Conservation (phyloP, 2,329 filamentous ascomycete genomes). For the Allantophomopsis lycopodina region DNA sequence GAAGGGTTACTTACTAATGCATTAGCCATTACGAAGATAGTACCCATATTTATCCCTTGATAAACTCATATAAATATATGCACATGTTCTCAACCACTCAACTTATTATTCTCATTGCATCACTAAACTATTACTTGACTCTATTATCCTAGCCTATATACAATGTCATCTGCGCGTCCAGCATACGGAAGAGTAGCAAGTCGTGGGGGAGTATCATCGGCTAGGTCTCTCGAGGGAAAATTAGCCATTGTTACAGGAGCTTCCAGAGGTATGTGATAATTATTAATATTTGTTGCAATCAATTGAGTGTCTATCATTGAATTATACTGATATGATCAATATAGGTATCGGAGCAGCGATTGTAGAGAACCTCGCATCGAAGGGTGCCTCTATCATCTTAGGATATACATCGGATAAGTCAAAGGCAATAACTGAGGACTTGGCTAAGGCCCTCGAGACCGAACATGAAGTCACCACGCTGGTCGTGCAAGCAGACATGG, state of each 20-base stretch:
- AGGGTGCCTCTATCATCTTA: slow-evolving; percentile 48
- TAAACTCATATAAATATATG: too few species aligned
- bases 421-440: slow-evolving; percentile 30
- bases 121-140: not conserved
- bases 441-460: slow-evolving; percentile 39
- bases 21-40: too few species aligned
- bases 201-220: not conserved
- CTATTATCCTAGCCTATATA: not conserved
- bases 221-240: slow-evolving; percentile 49
- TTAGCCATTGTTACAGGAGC: slow-evolving; percentile 69
- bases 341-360: slow-evolving; percentile 56
- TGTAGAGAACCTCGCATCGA: slow-evolving; percentile 55
- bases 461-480: slow-evolving; percentile 46
- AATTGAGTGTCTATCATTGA: too few species aligned
- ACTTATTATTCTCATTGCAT: not conserved
- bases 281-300: too few species aligned
- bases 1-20: too few species aligned
- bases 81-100: too few species aligned
- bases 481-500: slow-evolving; percentile 59
- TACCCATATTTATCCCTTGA: too few species aligned
- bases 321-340: too few species aligned
- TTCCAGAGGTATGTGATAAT: slow-evolving; percentile 46
- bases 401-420: slow-evolving; percentile 55
- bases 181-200: not conserved
- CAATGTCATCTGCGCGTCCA: slow-evolving; percentile 1